Evolutionary conservation across 176 grass and related monocot species (phyloP), one percentile per base, ranked within the genome.

Genomic region (Cenchrus fungigraminus): DNA sequence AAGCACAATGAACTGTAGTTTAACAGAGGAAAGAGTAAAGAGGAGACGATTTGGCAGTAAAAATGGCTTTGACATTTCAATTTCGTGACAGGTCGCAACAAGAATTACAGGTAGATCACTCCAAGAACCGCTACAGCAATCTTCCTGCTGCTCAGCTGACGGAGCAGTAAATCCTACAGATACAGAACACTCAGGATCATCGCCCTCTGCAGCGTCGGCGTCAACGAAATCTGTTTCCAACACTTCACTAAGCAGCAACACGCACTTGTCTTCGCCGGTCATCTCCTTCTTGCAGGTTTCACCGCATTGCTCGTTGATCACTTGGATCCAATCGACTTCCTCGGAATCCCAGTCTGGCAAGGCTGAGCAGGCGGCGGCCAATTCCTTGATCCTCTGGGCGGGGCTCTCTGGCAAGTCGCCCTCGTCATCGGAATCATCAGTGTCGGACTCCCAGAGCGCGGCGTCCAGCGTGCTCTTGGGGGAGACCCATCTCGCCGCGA

Each of bases 391-490:
- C 56, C 84, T 83, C 52, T 47, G 20, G 31, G 61, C 53, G 0
- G 89, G 68, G 69, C 52, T 75, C 61, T 85, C 87, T 6, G 83
- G 37, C 2, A 43, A 6, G 28, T 77, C 85, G 0, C 20, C 70
- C 19, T 85, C 84, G 14, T 68, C 56, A 34, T 87, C 82, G 4
- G 82, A 40, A 40, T 40, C 37, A 40, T 40, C 37, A 40, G 37
- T 43, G 71, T 88, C 58, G 10, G 82, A 83, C 6, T 91, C 93
- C 93, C 90, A 92, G 77, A 86, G 44, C 15, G 64, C 83, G 8
- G 84, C 82, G 19, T 92, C 90, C 57, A 95, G 90, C 45, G 81
- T 91, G 90, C 90, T 92, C 79, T 92, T 95, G 44, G 93, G 93
- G 4, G 90, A 92, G 47, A 79, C 82, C 93, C 85, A 82, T 83